These are phyloP conservation scores for Phaeophleospora eucalypticola DNA, from an alignment of 2,329 filamentous ascomycete species.

Conservation along the genomic window DNA sequence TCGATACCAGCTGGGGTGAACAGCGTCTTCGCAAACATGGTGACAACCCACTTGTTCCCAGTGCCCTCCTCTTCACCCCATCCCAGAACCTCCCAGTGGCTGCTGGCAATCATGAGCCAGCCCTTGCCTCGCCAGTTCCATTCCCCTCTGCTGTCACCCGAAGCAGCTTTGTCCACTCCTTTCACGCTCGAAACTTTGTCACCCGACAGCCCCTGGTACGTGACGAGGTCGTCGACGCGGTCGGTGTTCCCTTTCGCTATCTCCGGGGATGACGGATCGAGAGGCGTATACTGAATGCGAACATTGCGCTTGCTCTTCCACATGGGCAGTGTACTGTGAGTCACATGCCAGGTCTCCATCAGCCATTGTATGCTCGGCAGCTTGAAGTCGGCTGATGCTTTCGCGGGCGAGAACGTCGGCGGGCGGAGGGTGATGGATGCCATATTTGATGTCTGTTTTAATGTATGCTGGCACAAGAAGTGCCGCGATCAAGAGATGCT, in stretches of 20 bases:
- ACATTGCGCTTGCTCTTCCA: slow-evolving; percentile 79
- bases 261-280: slow-evolving; percentile 38
- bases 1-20: slow-evolving; percentile 82
- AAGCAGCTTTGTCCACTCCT: slow-evolving; percentile 58
- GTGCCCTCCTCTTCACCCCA: slow-evolving; percentile 57
- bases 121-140: slow-evolving; percentile 80
- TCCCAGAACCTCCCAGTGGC: slow-evolving; percentile 77
- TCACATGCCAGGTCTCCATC: slow-evolving; percentile 66
- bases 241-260: slow-evolving; percentile 36
- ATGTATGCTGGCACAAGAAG: too few relatives aligned
- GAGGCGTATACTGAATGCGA: slow-evolving; percentile 66
- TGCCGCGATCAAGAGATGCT: not conserved
- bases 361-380: slow-evolving; percentile 58
- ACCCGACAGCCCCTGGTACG: slow-evolving; percentile 56
- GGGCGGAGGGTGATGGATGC: slow-evolving; percentile 26
- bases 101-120: slow-evolving; percentile 65
- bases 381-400: slow-evolving; percentile 30
- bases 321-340: slow-evolving; percentile 72
- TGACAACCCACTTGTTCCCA: slow-evolving; percentile 64
- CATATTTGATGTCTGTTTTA: too few relatives aligned
- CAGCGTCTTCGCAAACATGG: slow-evolving; percentile 76
- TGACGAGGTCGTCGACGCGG: slow-evolving; percentile 67
- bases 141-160: slow-evolving; percentile 31
- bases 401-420: slow-evolving; percentile 30
- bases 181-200: slow-evolving; percentile 56